These are phyloP conservation scores for Salvia rosmarinus DNA, from an alignment of 257 asterid species.

Conservation along the genomic window DNA sequence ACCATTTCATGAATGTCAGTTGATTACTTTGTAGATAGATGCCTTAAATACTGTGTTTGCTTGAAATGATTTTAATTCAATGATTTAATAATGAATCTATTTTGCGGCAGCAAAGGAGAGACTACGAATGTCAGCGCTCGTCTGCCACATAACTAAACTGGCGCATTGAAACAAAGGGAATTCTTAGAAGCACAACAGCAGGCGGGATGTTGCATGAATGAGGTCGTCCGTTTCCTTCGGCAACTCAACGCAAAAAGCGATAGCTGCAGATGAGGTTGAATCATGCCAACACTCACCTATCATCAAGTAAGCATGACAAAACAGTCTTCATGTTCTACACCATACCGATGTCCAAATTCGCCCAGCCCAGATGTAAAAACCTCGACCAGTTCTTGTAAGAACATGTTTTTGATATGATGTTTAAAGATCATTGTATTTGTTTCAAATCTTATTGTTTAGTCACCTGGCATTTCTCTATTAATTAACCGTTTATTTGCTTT, in stretches of 20 bases:
- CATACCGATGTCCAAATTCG: not conserved
- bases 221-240: not conserved
- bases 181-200: slow-evolving; percentile 17
- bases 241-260: not conserved
- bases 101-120: slow-evolving; percentile 30
- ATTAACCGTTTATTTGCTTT: not conserved
- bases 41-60: no score
- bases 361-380: not conserved
- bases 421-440: not conserved
- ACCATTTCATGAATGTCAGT: no score
- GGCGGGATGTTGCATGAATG: no score
- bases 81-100: not conserved
- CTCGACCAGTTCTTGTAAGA: slow-evolving; percentile 17
- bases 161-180: not conserved
- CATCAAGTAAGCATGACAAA: not conserved
- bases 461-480: no score
- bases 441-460: no score
- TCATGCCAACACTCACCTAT: not conserved
- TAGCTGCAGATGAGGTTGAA: not conserved
- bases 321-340: not conserved
- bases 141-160: not conserved
- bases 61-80: not conserved
- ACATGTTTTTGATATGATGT: not conserved
- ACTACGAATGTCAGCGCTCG: not conserved
- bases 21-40: no score